phyloP scores from a whole-genome alignment of 2,329 filamentous ascomycete species.

The Alternaria alternata region DNA sequence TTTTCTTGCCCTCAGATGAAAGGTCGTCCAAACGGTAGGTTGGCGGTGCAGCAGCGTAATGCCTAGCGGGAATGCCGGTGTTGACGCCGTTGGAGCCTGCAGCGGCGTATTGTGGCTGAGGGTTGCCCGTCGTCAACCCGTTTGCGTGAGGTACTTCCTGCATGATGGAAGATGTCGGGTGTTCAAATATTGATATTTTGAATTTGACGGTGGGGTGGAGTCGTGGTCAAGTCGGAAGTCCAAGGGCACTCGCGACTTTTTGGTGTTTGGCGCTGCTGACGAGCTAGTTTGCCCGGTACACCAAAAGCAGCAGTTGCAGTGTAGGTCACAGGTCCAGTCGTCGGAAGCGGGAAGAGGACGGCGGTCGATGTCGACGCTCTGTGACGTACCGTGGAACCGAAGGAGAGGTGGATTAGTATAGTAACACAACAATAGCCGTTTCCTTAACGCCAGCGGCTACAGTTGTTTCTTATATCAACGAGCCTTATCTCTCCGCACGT shows the following conservation, averaged over 20 bases:
- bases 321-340: constrained; percentile 28
- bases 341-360: constrained; percentile 6
- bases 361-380: constrained; percentile 7
- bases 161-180: constrained; percentile 20
- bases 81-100: constrained; percentile 1
- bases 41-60: constrained; percentile 26
- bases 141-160: constrained; percentile 27
- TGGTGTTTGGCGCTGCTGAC: constrained; percentile 18
- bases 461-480: constrained; percentile 17
- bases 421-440: constrained; percentile 1
- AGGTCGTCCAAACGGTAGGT: constrained; percentile 34
- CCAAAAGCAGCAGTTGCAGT: constrained; percentile 28
- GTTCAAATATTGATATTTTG: neutral
- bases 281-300: constrained; percentile 20
- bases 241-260: constrained; percentile 24
- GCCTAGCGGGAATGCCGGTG: constrained; percentile 2
- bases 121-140: constrained; percentile 11
- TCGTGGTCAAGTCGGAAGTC: neutral
- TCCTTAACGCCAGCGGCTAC: neutral
- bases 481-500: constrained; percentile 28
- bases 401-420: constrained; percentile 2
- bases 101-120: constrained; percentile 2
- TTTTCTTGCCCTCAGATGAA: constrained; percentile 43
- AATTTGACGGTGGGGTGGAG: constrained; percentile 1
- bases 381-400: constrained; percentile 13